phyloP scores from a whole-genome alignment of 2,329 filamentous ascomycete species.

The Cladophialophora exuberans region DNA sequence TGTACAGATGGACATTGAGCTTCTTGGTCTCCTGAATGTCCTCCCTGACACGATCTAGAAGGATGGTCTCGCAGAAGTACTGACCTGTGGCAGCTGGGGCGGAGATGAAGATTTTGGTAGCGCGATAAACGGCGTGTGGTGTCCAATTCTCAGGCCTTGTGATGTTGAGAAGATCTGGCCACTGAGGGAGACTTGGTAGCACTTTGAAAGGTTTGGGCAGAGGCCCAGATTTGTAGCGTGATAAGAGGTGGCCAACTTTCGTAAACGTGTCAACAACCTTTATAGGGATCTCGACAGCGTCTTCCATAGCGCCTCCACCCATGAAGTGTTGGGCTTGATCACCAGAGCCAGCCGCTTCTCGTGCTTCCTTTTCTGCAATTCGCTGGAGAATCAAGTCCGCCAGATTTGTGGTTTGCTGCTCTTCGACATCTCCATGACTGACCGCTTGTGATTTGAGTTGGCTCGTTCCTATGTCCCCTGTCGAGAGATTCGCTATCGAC shows the following conservation, averaged over 20 bases:
- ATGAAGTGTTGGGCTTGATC: conserved; percentile 41
- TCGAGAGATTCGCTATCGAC: conserved; percentile 38
- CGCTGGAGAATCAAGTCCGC: conserved; percentile 92
- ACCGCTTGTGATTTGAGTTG: neutral
- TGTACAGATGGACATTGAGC: conserved; percentile 93
- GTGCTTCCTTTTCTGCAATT: conserved; percentile 87
- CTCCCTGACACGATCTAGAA: conserved; percentile 88
- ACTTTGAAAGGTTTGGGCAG: conserved; percentile 98
- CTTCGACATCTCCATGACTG: conserved; percentile 34
- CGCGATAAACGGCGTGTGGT: conserved; percentile 81
- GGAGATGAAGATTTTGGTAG: conserved; percentile 89
- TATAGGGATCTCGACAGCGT: conserved; percentile 81
- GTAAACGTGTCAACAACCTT: conserved; percentile 81
- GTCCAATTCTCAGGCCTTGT: conserved; percentile 81
- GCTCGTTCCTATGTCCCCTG: conserved; percentile 18
- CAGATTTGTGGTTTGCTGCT: conserved; percentile 69
- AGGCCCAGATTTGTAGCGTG: conserved; percentile 93
- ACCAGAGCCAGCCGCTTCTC: conserved; percentile 43
- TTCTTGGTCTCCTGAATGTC: conserved; percentile 95
- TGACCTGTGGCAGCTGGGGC: conserved; percentile 78
- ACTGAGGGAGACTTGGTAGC: conserved; percentile 86
- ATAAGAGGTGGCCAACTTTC: conserved; percentile 83
- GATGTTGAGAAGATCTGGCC: conserved; percentile 83
- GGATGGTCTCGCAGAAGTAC: conserved; percentile 81
- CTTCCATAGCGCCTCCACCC: conserved; percentile 66